A percentile compares a stretch with the other conserved stretches of the same genome.
phyloP scores from a whole-genome alignment of 176 grass and related monocot species.

The Rhynchospora pubera region DNA sequence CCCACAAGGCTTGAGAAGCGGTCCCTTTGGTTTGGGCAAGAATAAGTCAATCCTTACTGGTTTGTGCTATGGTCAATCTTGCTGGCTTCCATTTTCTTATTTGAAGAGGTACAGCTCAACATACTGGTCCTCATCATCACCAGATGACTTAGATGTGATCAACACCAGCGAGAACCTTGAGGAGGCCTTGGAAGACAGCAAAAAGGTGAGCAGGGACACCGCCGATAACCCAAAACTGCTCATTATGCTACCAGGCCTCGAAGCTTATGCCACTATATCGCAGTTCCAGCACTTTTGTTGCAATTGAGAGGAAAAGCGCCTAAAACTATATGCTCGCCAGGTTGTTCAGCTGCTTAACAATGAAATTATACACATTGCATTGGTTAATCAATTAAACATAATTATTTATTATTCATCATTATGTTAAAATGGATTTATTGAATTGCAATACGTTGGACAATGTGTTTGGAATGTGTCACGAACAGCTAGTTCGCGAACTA shows the following conservation, averaged over 20 bases:
- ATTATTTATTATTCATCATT: neutral
- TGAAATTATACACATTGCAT: neutral
- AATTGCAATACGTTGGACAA: neutral
- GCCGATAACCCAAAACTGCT: slow-evolving; percentile 95
- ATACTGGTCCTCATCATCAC: slow-evolving; percentile 57
- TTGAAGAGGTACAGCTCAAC: slow-evolving; percentile 97
- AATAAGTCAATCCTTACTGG: slow-evolving; percentile 91
- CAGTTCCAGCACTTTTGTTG: slow-evolving; percentile 62
- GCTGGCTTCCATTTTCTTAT: too few species aligned
- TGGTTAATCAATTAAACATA: neutral
- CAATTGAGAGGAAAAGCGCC: slow-evolving; percentile 73
- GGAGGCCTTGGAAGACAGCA: slow-evolving; percentile 83
- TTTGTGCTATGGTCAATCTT: too few species aligned
- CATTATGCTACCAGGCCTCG: slow-evolving; percentile 85
- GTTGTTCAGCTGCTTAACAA: slow-evolving; percentile 57
- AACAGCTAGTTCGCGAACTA: too few species aligned
- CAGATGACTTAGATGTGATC: slow-evolving; percentile 79
- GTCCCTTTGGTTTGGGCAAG: slow-evolving; percentile 71
- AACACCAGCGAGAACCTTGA: slow-evolving; percentile 76
- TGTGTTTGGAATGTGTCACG: too few species aligned
- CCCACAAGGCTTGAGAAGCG: slow-evolving; percentile 80
- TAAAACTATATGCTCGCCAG: slow-evolving; percentile 91
- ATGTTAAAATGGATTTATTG: neutral
- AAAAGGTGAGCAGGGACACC: slow-evolving; percentile 82
- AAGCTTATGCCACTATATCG: slow-evolving; percentile 92